Conservation (phyloP, 129 eudicot species). For the Silybum marianum region DNA sequence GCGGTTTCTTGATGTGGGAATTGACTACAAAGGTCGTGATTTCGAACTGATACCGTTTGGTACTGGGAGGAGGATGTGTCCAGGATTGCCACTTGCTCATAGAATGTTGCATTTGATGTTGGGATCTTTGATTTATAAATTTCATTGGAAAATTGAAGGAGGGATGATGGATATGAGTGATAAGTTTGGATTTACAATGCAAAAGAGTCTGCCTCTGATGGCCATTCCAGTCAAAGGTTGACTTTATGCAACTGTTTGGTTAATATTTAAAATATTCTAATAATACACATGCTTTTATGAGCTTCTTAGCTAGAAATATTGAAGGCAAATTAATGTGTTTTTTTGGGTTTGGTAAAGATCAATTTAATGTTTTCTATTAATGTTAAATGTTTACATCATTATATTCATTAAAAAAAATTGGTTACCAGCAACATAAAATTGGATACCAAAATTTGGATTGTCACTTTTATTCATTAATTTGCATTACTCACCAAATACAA, state of each 20-base stretch:
- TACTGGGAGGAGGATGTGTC: slow-evolving; percentile 50
- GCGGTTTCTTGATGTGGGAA: slow-evolving; percentile 35
- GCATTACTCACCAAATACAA: too few species aligned
- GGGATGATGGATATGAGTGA: slow-evolving; percentile 48
- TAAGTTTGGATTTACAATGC: slow-evolving; percentile 47
- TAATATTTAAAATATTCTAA: too few species aligned
- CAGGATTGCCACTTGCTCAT: slow-evolving; percentile 41
- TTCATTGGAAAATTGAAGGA: slow-evolving; percentile 44
- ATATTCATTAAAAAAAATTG: too few species aligned
- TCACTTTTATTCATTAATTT: too few species aligned
- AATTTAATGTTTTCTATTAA: too few species aligned
- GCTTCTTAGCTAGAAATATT: too few species aligned
- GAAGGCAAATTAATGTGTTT: too few species aligned
- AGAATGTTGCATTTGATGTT: slow-evolving; percentile 48
- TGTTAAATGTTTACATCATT: too few species aligned
- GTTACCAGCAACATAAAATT: too few species aligned
- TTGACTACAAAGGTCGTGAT: slow-evolving; percentile 38
- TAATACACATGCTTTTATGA: too few species aligned
- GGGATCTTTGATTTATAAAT: slow-evolving; percentile 38
- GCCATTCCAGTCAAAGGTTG: slow-evolving; percentile 39
- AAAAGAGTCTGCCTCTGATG: slow-evolving; percentile 38
- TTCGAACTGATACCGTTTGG: slow-evolving; percentile 58
- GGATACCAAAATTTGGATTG: too few species aligned
- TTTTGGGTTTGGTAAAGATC: too few species aligned
- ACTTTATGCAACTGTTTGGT: slow-evolving; percentile 1